Base-by-base conservation (phyloP, 225 moss, liverwort and hornwort species). In the Marchantia polymorpha region DNA sequence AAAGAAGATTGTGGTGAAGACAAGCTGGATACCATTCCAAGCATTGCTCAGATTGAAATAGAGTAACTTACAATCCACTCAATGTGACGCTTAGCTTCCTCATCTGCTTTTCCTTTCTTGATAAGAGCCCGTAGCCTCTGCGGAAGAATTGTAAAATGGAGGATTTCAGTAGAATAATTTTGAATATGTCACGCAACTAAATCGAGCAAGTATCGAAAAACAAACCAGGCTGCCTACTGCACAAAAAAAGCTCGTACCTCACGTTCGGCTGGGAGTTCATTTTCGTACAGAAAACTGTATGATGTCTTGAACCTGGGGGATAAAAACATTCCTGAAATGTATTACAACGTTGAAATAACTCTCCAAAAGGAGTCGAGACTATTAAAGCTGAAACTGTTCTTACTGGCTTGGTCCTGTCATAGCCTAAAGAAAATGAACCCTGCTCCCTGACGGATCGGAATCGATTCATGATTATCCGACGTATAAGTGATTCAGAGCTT, bases 211-310 rank as follows among this genome's bases (percentile, higher is more conserved):
- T 39, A 5, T 39, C 5, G 39, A 39, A 39, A 39, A 39, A 39
- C 3, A 5, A 39, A 0, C 16, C 39, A 22, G 70, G 65, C 8
- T 20, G 30, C 22, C n/a, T 74, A 22, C 0, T 16, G 4, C 0
- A 22, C 20, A 22, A 53, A 69, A 75, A 20, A 39, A 27, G 11
- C 55, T 0, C 58, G 55, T 76, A 97, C 96, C 96, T 94, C 84
- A 70, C 94, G 97, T 79, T 97, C 94, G 63, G 91, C 89, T 83
- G 97, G 97, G 72, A 97, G 89, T 55, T 97, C 88, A 83, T 94
- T 92, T 81, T 93, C 92, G 83, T 93, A 97, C 63, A 97, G 84
- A 74, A 97, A 97, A 81, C 90, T 90, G 83, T 97, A 97, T 3
- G 91, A 56, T 87, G 93, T 89, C 87, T 97, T 97, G 78, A 94